Evolutionary conservation across 495 filamentous ascomycete genomes (phyloP).

Genomic region (Podospora anserina): DNA sequence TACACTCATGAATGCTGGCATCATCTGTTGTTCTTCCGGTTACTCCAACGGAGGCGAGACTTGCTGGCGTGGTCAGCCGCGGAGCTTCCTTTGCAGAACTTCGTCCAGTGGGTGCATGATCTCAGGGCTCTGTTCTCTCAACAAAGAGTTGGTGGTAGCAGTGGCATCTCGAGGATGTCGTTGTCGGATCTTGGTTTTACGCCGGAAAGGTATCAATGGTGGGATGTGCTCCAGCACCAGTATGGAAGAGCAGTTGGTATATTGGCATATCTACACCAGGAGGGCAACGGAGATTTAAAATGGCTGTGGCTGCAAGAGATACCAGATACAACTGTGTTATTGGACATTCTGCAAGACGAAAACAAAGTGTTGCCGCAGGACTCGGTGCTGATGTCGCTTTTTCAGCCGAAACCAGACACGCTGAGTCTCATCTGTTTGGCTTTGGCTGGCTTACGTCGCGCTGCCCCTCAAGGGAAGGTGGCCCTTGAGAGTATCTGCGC

Average conservation of each 20-base stretch:
- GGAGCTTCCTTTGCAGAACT: constrained; percentile 12
- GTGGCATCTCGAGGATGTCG: not conserved
- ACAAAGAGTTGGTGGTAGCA: not conserved
- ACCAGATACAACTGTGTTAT: constrained; percentile 4
- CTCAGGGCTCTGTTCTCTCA: constrained; percentile 15
- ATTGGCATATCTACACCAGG: constrained; percentile 15
- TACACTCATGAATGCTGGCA: constrained; percentile 18
- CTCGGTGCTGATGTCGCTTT: constrained; percentile 11
- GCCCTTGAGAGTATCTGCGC: constrained; percentile 18
- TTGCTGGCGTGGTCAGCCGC: constrained; percentile 19
- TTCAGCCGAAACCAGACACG: constrained; percentile 7
- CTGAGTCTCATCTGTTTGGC: constrained; percentile 15
- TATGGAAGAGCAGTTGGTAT: constrained; percentile 11
- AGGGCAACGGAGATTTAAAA: constrained; percentile 6
- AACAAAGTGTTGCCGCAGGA: not conserved
- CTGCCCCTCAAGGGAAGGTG: not conserved
- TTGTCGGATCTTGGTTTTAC: constrained; percentile 14
- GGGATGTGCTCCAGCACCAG: constrained; percentile 15
- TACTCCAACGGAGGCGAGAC: constrained; percentile 6
- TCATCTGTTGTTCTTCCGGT: constrained; percentile 12
- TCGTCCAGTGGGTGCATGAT: constrained; percentile 20
- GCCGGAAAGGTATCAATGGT: constrained; percentile 12
- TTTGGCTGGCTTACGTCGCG: constrained; percentile 9
- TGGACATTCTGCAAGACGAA: constrained; percentile 11
- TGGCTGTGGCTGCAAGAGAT: constrained; percentile 25